phyloP scores from a whole-genome alignment of 2,329 filamentous ascomycete genomes.

The Dothideomycetes sp. region DNA sequence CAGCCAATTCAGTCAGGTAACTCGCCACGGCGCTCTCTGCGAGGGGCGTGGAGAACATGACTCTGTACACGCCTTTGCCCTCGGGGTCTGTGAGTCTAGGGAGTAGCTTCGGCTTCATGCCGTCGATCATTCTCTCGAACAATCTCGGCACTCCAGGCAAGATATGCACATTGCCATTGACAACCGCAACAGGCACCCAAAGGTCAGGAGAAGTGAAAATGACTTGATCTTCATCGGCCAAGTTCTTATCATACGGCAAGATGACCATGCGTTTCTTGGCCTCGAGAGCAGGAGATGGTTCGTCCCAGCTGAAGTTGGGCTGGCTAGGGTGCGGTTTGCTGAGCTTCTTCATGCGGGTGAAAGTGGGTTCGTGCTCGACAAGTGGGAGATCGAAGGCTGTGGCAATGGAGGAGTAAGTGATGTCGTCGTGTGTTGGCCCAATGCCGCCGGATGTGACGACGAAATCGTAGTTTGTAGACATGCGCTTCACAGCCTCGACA shows the following conservation, averaged over 20 bases:
- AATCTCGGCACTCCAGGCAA: conserved; percentile 79
- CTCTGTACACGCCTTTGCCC: conserved; percentile 66
- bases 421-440: conserved; percentile 94
- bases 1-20: conserved; percentile 71
- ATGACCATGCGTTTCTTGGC: conserved; percentile 88
- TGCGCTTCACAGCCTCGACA: conserved; percentile 71
- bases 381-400: conserved; percentile 74
- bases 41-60: conserved; percentile 79
- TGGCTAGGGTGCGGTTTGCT: conserved; percentile 63
- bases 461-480: conserved; percentile 86
- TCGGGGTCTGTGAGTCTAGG: conserved; percentile 68
- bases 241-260: conserved; percentile 64
- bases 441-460: conserved; percentile 94
- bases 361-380: conserved; percentile 65
- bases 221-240: conserved; percentile 53
- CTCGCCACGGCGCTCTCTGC: conserved; percentile 75
- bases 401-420: conserved; percentile 89
- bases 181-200: conserved; percentile 82
- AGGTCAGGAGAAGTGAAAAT: conserved; percentile 70
- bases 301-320: conserved; percentile 73
- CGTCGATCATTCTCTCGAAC: conserved; percentile 69
- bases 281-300: conserved; percentile 61
- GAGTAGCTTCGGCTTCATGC: conserved; percentile 59
- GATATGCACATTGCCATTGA: conserved; percentile 90
- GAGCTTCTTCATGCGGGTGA: conserved; percentile 71